Percentiles rank a stretch among this genome's conserved stretches.
Conservation (phyloP, 176 grass and related monocot genomes). For the Rhynchospora pubera region DNA sequence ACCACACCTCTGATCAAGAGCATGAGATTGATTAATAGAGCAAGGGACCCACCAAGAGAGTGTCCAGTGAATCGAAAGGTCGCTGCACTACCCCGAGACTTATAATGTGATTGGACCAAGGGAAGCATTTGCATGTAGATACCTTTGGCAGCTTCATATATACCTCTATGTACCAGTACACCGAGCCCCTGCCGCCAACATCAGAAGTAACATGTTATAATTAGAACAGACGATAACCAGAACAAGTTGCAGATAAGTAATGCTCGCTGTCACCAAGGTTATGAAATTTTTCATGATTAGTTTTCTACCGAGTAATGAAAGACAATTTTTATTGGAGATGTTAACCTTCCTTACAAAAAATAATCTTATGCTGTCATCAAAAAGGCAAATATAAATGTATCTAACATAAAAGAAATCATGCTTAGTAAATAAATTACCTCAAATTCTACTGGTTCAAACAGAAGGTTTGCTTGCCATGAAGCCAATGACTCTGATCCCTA, state of each 20-base stretch:
- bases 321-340: neutral
- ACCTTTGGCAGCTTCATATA: conserved; percentile 92
- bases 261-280: no score
- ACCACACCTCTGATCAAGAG: conserved; percentile 49
- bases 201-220: neutral
- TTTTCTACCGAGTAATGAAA: neutral
- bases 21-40: conserved; percentile 87
- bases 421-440: conserved; percentile 42
- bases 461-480: conserved; percentile 93
- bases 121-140: conserved; percentile 88
- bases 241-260: neutral
- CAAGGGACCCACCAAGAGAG: conserved; percentile 83
- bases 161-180: conserved; percentile 83
- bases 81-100: conserved; percentile 31
- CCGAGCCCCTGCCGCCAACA: conserved; percentile 41
- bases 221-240: neutral
- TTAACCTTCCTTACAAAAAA: neutral
- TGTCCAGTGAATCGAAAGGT: conserved; percentile 67
- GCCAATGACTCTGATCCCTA: conserved; percentile 80
- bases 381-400: neutral
- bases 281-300: no score
- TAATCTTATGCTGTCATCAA: neutral
- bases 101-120: conserved; percentile 56
- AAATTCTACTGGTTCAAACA: conserved; percentile 91
- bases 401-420: neutral